Evolutionary conservation across 345 rosid species (phyloP).

Genomic region (Passiflora organensis): DNA sequence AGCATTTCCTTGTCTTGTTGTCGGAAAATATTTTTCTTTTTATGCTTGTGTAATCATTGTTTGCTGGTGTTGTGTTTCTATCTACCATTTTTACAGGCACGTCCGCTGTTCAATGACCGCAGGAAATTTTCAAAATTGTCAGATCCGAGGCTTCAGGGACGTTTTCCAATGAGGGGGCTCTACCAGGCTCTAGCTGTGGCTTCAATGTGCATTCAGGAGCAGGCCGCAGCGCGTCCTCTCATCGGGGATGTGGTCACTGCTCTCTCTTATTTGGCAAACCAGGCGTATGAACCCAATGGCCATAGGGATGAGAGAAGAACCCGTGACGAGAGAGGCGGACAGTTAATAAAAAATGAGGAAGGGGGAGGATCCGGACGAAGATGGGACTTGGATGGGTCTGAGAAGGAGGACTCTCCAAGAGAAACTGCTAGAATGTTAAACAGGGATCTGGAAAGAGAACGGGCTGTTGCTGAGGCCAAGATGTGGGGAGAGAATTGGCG

Average conservation of each 20-base stretch:
- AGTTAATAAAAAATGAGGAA: conserved; percentile 58
- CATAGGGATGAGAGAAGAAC: conserved; percentile 45
- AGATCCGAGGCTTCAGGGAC: conserved; percentile 73
- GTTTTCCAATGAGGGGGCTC: conserved; percentile 80
- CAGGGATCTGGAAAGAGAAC: conserved; percentile 76
- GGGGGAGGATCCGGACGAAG: conserved; percentile 67
- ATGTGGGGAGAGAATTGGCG: conserved; percentile 97
- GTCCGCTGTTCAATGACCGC: conserved; percentile 78
- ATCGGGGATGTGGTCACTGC: conserved; percentile 92
- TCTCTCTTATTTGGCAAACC: conserved; percentile 86
- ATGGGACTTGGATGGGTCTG: conserved; percentile 75
- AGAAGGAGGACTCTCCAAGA: conserved; percentile 84
- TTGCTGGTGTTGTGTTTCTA: not conserved
- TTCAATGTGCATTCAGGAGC: conserved; percentile 96
- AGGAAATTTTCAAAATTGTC: conserved; percentile 73
- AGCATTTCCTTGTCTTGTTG: not conserved
- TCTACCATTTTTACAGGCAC: conserved; percentile 55
- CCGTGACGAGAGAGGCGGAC: conserved; percentile 55
- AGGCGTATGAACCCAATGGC: conserved; percentile 59
- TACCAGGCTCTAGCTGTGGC: conserved; percentile 96
- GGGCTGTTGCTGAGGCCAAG: conserved; percentile 94
- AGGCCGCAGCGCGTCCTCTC: conserved; percentile 96
- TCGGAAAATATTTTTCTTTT: not conserved
- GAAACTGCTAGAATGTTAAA: conserved; percentile 62
- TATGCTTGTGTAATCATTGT: conserved; percentile 2